Percentiles rank a stretch among this genome's conserved stretches.
These are phyloP conservation scores for Murraya paniculata DNA, from an alignment of 345 rosid species.

Conservation along the genomic window DNA sequence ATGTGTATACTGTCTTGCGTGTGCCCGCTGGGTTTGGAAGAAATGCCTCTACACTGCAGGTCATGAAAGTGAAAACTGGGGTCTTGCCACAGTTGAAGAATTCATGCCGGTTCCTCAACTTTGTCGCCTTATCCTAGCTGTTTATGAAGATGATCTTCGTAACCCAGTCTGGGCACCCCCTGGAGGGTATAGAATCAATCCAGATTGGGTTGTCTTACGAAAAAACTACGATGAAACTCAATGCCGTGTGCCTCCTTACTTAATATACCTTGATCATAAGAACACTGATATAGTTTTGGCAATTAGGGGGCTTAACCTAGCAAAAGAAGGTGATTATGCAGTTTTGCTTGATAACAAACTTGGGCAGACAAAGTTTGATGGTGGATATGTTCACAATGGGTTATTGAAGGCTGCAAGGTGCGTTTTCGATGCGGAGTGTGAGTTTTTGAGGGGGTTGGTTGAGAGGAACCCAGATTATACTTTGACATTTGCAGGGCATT, in stretches of 20 bases:
- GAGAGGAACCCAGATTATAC: conserved; percentile 61
- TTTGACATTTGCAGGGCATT: conserved; percentile 88
- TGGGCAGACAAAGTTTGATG: no score
- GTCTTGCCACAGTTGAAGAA: conserved; percentile 69
- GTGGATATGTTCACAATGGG: no score
- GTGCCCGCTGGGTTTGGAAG: conserved; percentile 86
- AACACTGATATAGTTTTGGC: conserved; percentile 61
- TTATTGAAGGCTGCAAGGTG: no score
- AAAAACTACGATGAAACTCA: conserved; percentile 63
- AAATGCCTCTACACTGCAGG: conserved; percentile 89
- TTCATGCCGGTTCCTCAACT: conserved; percentile 77
- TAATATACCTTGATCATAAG: conserved; percentile 78
- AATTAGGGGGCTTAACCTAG: conserved; percentile 81
- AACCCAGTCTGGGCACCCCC: conserved; percentile 88
- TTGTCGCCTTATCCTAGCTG: conserved; percentile 69
- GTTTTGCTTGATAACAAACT: conserved; percentile 11
- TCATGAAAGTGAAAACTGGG: conserved; percentile 88
- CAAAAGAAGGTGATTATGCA: conserved; percentile 85
- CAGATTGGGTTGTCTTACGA: conserved; percentile 55
- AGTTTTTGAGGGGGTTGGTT: conserved; percentile 53
- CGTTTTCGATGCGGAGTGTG: conserved; percentile 62
- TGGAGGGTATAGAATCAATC: conserved; percentile 74
- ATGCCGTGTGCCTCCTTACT: conserved; percentile 71
- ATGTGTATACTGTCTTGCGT: conserved; percentile 84
- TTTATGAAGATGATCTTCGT: conserved; percentile 74